Conservation (phyloP, 176 grass and related monocot species). For the Calamus simplicifolius region DNA sequence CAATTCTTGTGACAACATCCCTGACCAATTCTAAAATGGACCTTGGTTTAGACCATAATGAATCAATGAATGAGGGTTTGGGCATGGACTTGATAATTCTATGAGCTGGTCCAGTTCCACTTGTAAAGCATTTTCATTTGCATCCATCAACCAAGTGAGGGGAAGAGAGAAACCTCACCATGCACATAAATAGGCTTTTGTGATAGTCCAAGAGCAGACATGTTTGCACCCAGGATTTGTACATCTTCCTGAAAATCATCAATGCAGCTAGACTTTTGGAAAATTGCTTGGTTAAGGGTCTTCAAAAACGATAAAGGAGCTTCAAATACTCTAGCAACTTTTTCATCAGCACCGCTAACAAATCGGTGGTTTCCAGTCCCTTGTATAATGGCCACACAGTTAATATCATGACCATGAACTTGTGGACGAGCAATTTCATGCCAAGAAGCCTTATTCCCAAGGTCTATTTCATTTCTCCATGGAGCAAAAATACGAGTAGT, state of each 20-base stretch:
- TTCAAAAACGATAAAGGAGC: constrained; percentile 87
- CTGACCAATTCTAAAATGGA: no score
- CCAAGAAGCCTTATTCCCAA: constrained; percentile 45
- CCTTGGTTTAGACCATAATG: no score
- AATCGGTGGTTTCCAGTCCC: constrained; percentile 76
- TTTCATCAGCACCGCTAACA: constrained; percentile 95
- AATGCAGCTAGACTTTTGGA: constrained; percentile 41
- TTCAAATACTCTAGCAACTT: constrained; percentile 93
- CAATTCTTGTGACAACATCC: no score
- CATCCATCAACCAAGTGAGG: no score
- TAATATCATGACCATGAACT: constrained; percentile 95
- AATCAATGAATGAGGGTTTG: no score
- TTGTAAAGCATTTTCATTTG: no score
- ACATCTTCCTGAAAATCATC: constrained; percentile 51
- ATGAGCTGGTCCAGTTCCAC: no score
- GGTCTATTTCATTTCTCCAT: constrained; percentile 55
- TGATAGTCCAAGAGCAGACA: constrained; percentile 97
- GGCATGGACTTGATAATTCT: no score
- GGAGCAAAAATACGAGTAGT: constrained; percentile 78
- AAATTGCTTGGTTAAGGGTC: constrained; percentile 63
- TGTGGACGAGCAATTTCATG: constrained; percentile 74
- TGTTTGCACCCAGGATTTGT: constrained; percentile 93
- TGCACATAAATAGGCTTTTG: constrained; percentile 94
- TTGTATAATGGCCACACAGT: constrained; percentile 69
- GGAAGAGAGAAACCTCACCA: constrained; percentile 32